Percentiles rank a stretch among this genome's conserved stretches.
Evolutionary conservation across 1,139 yeast genomes (phyloP).

Genomic region (Candida smagusa): DNA sequence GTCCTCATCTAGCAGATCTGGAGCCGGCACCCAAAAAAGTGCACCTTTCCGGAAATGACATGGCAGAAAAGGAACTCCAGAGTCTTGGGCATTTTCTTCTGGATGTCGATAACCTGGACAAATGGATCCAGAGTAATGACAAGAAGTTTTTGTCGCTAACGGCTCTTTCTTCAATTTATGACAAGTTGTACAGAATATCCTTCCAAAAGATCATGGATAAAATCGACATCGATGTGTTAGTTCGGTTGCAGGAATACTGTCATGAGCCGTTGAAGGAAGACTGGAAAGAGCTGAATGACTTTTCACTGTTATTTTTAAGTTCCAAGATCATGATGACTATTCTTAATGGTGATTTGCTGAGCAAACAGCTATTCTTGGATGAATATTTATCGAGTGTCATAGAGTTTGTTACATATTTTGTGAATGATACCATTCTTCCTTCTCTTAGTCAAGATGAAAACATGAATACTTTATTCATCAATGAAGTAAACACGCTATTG

Average conservation of each 20-base stretch:
- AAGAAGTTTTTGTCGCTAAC: too few species aligned
- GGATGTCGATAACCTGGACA: too few species aligned
- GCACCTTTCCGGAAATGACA: too few species aligned
- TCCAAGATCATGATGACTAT: slow-evolving; percentile 39
- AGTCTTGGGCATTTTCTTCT: too few species aligned
- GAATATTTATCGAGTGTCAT: slow-evolving; percentile 38
- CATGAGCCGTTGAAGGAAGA: slow-evolving; percentile 4
- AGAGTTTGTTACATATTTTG: slow-evolving; percentile 31
- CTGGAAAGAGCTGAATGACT: slow-evolving; percentile 6
- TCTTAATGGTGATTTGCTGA: slow-evolving; percentile 36
- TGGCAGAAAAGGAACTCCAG: too few species aligned
- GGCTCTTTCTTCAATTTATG: too few species aligned
- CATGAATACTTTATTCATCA: slow-evolving; percentile 3
- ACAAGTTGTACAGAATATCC: too few species aligned
- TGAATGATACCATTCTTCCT: slow-evolving; percentile 34
- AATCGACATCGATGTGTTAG: slow-evolving; percentile 5
- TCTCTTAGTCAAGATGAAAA: slow-evolving; percentile 1
- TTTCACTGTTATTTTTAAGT: not conserved
- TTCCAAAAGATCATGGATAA: slow-evolving; percentile 3
- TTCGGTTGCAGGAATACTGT: slow-evolving; percentile 10
- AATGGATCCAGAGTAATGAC: too few species aligned
- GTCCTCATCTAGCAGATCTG: too few species aligned
- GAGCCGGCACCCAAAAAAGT: too few species aligned
- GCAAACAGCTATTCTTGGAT: slow-evolving; percentile 45
- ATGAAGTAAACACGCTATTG: slow-evolving; percentile 3